Evolutionary conservation across 2,329 filamentous ascomycete genomes (phyloP).

Genomic region (Daldinia eschscholtzii): DNA sequence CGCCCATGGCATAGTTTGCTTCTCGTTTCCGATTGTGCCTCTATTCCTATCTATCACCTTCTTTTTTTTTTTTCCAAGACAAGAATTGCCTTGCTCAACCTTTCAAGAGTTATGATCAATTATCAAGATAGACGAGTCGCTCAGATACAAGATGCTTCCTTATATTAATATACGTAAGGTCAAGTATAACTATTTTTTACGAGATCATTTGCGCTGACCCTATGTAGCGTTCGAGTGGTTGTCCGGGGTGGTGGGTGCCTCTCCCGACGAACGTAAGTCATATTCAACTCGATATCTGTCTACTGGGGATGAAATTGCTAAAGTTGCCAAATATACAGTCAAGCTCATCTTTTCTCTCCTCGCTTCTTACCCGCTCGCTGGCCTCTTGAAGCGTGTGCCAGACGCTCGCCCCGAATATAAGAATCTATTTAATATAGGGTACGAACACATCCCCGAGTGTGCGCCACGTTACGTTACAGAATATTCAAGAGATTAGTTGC

Average conservation of each 20-base stretch:
- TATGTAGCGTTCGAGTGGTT: constrained; percentile 60
- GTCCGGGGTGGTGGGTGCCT: constrained; percentile 57
- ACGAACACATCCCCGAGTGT: constrained; percentile 46
- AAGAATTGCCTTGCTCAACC: constrained; percentile 1
- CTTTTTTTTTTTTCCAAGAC: background rate
- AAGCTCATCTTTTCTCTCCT: constrained; percentile 94
- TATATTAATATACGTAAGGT: constrained; percentile 54
- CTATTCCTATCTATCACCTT: background rate
- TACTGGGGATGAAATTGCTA: constrained; percentile 22
- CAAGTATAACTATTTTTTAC: background rate
- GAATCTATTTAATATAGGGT: constrained; percentile 88
- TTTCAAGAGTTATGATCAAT: constrained; percentile 36
- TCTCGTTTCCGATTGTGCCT: constrained; percentile 3
- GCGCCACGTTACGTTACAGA: background rate
- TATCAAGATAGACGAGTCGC: constrained; percentile 22
- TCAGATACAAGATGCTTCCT: constrained; percentile 50
- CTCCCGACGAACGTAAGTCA: constrained; percentile 61
- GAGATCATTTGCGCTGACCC: constrained; percentile 34
- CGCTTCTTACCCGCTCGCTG: constrained; percentile 91
- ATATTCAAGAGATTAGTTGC: constrained; percentile 27
- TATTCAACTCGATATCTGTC: background rate
- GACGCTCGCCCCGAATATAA: constrained; percentile 86
- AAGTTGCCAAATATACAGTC: constrained; percentile 66
- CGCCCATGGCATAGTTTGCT: constrained; percentile 8
- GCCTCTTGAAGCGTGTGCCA: constrained; percentile 87